These are phyloP conservation scores for Colletotrichum eleusines DNA, from an alignment of 2,329 filamentous ascomycete species.

Conservation along the genomic window DNA sequence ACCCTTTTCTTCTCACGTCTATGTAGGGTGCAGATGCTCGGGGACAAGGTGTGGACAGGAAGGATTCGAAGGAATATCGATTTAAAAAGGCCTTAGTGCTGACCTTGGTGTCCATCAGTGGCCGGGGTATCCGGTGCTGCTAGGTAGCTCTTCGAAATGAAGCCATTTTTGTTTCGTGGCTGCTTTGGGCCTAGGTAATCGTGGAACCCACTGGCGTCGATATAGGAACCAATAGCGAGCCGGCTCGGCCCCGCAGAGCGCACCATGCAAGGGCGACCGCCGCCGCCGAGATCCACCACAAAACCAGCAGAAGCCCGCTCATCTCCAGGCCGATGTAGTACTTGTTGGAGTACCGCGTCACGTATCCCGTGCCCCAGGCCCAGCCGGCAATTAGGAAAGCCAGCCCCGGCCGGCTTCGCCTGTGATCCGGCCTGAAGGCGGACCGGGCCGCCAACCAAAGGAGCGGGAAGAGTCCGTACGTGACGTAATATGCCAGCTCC, in stretches of 20 bases:
- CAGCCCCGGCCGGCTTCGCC: slow-evolving; percentile 25
- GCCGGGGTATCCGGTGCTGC: too few species aligned
- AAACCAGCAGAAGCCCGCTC: slow-evolving; percentile 51
- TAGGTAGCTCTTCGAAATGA: background rate
- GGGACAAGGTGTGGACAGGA: too few species aligned
- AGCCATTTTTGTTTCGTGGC: background rate
- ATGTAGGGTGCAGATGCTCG: too few species aligned
- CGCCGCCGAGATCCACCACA: slow-evolving; percentile 40
- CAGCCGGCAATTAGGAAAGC: slow-evolving; percentile 30
- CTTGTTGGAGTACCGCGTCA: slow-evolving; percentile 52
- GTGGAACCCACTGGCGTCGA: too few species aligned
- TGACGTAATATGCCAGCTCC: slow-evolving; percentile 3
- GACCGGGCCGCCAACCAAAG: slow-evolving; percentile 6
- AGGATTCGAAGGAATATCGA: too few species aligned
- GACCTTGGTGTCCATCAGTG: too few species aligned
- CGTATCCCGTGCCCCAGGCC: slow-evolving; percentile 42
- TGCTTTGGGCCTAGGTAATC: too few species aligned
- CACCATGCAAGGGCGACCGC: slow-evolving; percentile 15
- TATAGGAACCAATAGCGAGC: background rate
- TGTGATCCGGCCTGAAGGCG: slow-evolving; percentile 1
- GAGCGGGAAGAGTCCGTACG: slow-evolving; percentile 15
- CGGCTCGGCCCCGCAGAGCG: too few species aligned
- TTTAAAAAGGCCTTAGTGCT: too few species aligned
- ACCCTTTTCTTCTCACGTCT: too few species aligned
- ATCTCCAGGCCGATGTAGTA: slow-evolving; percentile 56